Evolutionary conservation across 495 filamentous ascomycete genomes (phyloP).

Genomic region (Daldinia vernicosa): DNA sequence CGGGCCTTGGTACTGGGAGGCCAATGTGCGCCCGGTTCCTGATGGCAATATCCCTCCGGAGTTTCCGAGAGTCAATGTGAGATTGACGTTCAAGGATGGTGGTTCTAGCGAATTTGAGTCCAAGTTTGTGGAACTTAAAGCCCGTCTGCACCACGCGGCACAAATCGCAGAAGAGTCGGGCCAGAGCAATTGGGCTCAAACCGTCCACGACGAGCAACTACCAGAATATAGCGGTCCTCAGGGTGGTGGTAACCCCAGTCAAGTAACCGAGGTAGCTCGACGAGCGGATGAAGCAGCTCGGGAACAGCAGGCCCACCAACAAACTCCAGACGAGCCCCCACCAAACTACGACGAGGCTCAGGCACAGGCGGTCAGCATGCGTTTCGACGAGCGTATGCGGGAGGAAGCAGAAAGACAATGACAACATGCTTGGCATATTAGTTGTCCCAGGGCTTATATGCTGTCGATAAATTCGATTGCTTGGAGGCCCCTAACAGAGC

Average conservation of each 20-base stretch:
- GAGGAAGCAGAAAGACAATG: slow-evolving; percentile 56
- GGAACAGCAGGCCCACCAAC: slow-evolving; percentile 46
- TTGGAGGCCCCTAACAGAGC: slow-evolving; percentile 8
- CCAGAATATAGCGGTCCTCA: slow-evolving; percentile 75
- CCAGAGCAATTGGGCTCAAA: slow-evolving; percentile 60
- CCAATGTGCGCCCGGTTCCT: slow-evolving; percentile 77
- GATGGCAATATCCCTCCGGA: slow-evolving; percentile 87
- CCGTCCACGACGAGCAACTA: slow-evolving; percentile 80
- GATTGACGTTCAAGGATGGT: slow-evolving; percentile 91
- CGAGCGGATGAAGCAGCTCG: slow-evolving; percentile 38
- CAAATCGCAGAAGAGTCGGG: slow-evolving; percentile 67
- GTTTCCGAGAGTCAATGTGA: slow-evolving; percentile 75
- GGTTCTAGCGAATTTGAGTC: slow-evolving; percentile 91
- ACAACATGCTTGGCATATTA: slow-evolving; percentile 12
- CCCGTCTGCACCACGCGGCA: slow-evolving; percentile 79
- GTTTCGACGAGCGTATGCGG: slow-evolving; percentile 58
- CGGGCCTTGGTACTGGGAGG: slow-evolving; percentile 93
- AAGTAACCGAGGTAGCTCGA: slow-evolving; percentile 35
- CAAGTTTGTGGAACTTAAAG: slow-evolving; percentile 84
- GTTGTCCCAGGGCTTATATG: slow-evolving; percentile 9
- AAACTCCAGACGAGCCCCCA: slow-evolving; percentile 78
- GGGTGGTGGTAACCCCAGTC: slow-evolving; percentile 36
- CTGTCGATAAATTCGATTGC: slow-evolving; percentile 9
- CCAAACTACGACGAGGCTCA: slow-evolving; percentile 95
- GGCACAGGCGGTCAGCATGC: slow-evolving; percentile 70